Evolutionary conservation across 1,139 yeast genomes (phyloP), one percentile per base, ranked within the genome.

Genomic region (Hyphopichia wangnamkhiaoensis): DNA sequence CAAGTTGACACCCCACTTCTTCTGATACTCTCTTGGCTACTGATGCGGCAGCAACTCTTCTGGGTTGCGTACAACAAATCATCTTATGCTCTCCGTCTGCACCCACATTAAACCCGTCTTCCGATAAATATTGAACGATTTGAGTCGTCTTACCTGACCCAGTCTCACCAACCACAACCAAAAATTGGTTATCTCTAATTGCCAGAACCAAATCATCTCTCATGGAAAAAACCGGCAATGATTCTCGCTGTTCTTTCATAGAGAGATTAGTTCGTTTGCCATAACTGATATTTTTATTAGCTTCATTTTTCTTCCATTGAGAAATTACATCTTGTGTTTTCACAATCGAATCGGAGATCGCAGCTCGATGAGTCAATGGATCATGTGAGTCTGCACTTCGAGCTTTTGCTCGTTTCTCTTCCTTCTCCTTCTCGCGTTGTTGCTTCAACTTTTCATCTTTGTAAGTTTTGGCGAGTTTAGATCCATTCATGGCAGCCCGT

Each of bases 401-500:
- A 20, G 58, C 43, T 16, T 40, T 42, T 16, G 64, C 58, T 52
- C 53, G 41, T 58, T 68, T 42, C 47, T 57, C 49, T 9, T 55
- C 54, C 38, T 52, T 57, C 28, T 52, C 79, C 59, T 58, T 69
- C 34, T 79, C 84, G 44, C 69, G 71, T 42, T 71, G 72, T 43
- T 76, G 76, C 42, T 71, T 68, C 5, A 69, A 27, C 48, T 81
- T 79, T 45, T 76, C 74, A 35, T 84, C 90, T 49, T 83, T 77
- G 40, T 82, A 72, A 36, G 83, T 84, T 42, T 71, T 73, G 39
- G 93, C 85, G 24, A 85, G 61, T 28, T 73, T 66, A 0, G 96
- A 86, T 0, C 97, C 96, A 33, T 78, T 70, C 68, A 75, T 71
- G 0, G 97, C 97, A 4, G 88, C 84, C 50, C 93, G 69, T 39